Evolutionary conservation across 257 asterid genomes (phyloP), one percentile per base, ranked within the genome.

Genomic region (Fraxinus cuspidata): DNA sequence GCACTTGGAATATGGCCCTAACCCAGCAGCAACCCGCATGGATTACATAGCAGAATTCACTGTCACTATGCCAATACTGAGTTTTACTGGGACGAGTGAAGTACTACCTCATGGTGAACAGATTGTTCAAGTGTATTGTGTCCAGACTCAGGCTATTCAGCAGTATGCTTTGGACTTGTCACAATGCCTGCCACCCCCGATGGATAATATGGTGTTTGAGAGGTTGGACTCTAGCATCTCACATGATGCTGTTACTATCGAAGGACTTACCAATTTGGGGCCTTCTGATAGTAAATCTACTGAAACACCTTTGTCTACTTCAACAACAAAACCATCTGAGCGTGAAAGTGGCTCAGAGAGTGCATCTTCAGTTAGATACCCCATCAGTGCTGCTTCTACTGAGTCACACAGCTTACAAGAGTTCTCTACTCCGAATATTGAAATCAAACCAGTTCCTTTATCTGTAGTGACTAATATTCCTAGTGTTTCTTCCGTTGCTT

Each of bases 101-200:
- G n/a, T 85, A 69, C 88, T 90, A 51, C 96, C 97, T 78, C 90
- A 94, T 81, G 97, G 97, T 44, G 97, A 96, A 76, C 97, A 90
- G 81, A 85, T 87, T 80, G 97, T 94, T 79, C 97, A 91, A 87
- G 97, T 96, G 37, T 96, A 96, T 79, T 96, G 99, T 78, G 97
- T 96, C 78, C 99, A 96, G 85, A 96, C 99, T 1, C 97, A 89
- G 82, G 99, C 98, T 75, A 96, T 96, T 86, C 99, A 96, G 89
- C 97, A 96, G 85, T 94, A 96, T 83, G 97, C 98, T 58, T 83
- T 96, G 86, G 97, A 96, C 69, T 85, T 96, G 79, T 96, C 93
- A 44, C 99, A 92, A 82, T 96, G 99, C 84, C 84, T 94, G 70
- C 98, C 98, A 64, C 91, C 92, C 63, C 97, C 94, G 2, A 74